Conservation (phyloP, 495 filamentous ascomycete genomes). For the Penicillium cosmopolitanum region DNA sequence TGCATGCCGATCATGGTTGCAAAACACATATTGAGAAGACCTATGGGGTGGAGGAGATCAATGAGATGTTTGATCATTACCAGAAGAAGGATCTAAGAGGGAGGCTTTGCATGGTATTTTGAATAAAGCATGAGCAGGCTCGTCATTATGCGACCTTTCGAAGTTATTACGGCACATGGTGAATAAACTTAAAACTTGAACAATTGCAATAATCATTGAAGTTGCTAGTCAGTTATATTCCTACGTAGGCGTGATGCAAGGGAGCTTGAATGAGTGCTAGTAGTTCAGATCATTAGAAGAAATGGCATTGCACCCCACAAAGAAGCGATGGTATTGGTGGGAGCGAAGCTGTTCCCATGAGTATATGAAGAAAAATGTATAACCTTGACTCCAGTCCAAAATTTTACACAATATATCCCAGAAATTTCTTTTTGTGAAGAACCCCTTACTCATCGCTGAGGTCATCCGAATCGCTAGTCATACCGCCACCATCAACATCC, state of each 20-base stretch:
- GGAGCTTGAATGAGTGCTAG: neutral
- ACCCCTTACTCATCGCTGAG: slow-evolving; percentile 38
- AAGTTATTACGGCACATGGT: neutral
- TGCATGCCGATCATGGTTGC: slow-evolving; percentile 18
- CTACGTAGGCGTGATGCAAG: neutral
- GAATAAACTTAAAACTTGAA: too few species aligned
- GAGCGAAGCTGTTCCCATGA: neutral
- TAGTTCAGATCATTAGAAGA: neutral
- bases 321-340: neutral
- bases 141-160: slow-evolving; percentile 13
- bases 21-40: slow-evolving; percentile 22
- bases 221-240: neutral
- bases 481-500: slow-evolving; percentile 38
- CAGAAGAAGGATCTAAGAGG: too few species aligned
- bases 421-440: slow-evolving; percentile 5
- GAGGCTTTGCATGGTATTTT: too few species aligned
- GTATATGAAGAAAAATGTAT: neutral
- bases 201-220: too few species aligned
- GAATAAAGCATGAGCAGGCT: too few species aligned
- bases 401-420: slow-evolving; percentile 5
- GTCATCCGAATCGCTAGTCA: slow-evolving; percentile 46
- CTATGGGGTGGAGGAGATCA: slow-evolving; percentile 9
- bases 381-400: neutral
- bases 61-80: too few species aligned
- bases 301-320: neutral